Conservation (phyloP, 1,284 basidiomycete genomes). For the Apiotrichum sp. region DNA sequence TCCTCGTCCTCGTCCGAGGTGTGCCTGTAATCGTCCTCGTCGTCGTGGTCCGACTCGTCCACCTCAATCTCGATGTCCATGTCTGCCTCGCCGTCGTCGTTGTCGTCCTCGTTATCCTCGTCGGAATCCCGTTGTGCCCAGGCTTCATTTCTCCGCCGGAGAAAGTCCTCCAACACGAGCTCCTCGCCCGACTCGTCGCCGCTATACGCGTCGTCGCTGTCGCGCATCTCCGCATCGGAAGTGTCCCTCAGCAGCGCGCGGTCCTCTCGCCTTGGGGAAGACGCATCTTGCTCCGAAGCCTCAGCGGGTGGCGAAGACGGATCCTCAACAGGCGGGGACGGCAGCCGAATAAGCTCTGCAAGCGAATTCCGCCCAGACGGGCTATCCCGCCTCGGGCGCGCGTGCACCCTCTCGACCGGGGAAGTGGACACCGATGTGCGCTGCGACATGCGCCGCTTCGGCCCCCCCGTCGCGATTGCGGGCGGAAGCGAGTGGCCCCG, state of each 20-base stretch:
- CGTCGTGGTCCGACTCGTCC: slow-evolving; percentile 12
- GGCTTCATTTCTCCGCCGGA: background rate
- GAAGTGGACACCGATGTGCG: background rate
- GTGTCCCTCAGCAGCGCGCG: too few relatives aligned
- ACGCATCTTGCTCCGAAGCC: too few relatives aligned
- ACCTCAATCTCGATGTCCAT: slow-evolving; percentile 20
- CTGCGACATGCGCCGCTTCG: slow-evolving; percentile 10
- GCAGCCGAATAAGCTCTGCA: too few relatives aligned
- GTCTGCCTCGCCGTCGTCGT: slow-evolving; percentile 27
- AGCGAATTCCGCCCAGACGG: too few relatives aligned
- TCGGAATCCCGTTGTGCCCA: background rate
- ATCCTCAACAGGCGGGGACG: too few relatives aligned
- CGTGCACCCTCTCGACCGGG: background rate
- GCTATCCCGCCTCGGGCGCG: slow-evolving; percentile 1
- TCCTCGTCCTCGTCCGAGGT: slow-evolving; percentile 15
- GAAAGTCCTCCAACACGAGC: slow-evolving; percentile 1
- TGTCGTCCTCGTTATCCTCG: background rate
- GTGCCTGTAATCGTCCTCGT: background rate
- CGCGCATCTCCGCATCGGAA: too few relatives aligned
- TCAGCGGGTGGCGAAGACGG: too few relatives aligned
- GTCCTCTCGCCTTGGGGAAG: too few relatives aligned
- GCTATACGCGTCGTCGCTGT: background rate
- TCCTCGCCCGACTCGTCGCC: background rate
- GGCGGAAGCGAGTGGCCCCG: background rate
- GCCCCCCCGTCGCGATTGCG: background rate